These are phyloP conservation scores for Populus simonii DNA, from an alignment of 345 rosid genomes.

Conservation along the genomic window DNA sequence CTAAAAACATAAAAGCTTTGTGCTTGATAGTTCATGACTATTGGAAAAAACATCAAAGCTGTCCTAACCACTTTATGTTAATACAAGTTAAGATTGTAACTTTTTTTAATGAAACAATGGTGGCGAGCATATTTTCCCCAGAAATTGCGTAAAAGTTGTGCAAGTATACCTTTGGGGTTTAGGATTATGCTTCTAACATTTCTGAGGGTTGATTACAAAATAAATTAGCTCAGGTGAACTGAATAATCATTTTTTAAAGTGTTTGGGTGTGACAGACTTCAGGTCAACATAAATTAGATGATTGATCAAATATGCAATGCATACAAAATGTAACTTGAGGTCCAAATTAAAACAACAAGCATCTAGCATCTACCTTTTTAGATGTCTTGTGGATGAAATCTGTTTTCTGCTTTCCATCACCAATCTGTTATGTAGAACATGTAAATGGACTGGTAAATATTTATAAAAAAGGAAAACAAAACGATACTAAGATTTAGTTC, in stretches of 20 bases:
- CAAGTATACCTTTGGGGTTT: background rate
- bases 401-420: constrained; percentile 51
- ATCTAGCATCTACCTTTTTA: constrained; percentile 52
- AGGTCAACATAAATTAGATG: background rate
- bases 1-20: background rate
- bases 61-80: background rate
- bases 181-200: background rate
- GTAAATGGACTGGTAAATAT: constrained; percentile 2
- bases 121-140: background rate
- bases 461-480: background rate
- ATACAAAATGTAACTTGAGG: background rate
- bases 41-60: background rate
- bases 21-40: background rate
- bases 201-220: background rate
- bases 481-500: background rate
- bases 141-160: background rate
- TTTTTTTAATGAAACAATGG: background rate
- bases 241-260: background rate
- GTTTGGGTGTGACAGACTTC: background rate
- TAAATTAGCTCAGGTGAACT: background rate
- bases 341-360: background rate
- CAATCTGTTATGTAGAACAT: constrained; percentile 44
- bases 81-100: background rate
- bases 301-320: background rate
- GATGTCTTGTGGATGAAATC: constrained; percentile 75